Evolutionary conservation across 1,139 yeast genomes (phyloP), one percentile per base, ranked within the genome.

Genomic region (Sugiyamaella pinicola): DNA sequence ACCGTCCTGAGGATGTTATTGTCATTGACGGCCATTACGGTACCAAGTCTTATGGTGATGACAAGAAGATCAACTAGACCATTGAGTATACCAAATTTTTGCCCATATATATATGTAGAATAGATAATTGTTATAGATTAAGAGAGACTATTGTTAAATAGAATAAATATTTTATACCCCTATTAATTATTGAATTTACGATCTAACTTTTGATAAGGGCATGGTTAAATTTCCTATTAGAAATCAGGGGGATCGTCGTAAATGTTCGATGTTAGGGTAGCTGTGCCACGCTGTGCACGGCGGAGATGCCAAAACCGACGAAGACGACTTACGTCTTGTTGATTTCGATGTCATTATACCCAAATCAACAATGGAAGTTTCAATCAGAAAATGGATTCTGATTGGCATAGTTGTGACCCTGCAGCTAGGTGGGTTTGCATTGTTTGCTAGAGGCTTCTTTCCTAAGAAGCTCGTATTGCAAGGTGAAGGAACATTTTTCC

Each of bases 391-490:
- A 43, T 43, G 47, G 47, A 33, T 33, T 33, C 47, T 43, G 47
- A 43, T 43, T 33, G 47, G 47, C 31, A 22, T 64, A 21, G 65
- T 74, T 8, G 58, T 71, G 40, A 44, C 70, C n/a, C 60, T 69
- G 10, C 83, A 84, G 62, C 60, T 82, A 44, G 64, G 68, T 1
- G 86, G 89, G 0, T 74, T 85, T 24, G 57, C 81, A 18, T 63
- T 84, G 17, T 93, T 91, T 65, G 80, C 87, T 46, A 73, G 76
- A 53, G 99, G 99, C 0, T 93, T 91, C 64, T 90, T 93, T 67
- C 98, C 99, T 0, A 84, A 90, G 31, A 90, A 93, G 64, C 83
- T 82, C 1, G 83, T 84, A 0, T 71, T 86, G 13, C 78, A 81
- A 2, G 96, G 96, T 1, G 67, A 63, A 51, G 77, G 69, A 59